A percentile compares a stretch with the other conserved stretches of the same genome.
Conservation (phyloP, 805 yeast genomes). For the Zygosaccharomyces bailii region DNA sequence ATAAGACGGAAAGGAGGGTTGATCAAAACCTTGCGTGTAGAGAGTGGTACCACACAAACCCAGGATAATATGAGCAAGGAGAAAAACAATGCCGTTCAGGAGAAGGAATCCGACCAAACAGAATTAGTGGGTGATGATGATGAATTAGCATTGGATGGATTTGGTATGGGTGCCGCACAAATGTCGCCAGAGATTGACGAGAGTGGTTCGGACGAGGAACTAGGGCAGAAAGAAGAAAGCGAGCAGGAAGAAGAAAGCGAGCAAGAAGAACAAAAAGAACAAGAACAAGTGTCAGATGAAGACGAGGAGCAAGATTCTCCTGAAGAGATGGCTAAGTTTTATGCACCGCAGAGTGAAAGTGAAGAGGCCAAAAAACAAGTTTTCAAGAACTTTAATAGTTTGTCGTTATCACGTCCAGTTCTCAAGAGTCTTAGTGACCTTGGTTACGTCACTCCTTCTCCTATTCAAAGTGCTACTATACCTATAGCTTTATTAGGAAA, state of each 20-base stretch:
- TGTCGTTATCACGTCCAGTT: slow-evolving; percentile 86
- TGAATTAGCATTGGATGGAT: slow-evolving; percentile 39
- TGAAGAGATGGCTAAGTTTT: slow-evolving; percentile 79
- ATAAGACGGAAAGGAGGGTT: slow-evolving; percentile 84
- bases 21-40: slow-evolving; percentile 49
- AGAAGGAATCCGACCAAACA: slow-evolving; percentile 35
- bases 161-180: slow-evolving; percentile 36
- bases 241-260: no score
- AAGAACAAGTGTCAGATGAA: slow-evolving; percentile 25
- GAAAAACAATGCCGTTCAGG: slow-evolving; percentile 44
- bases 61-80: slow-evolving; percentile 40
- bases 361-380: slow-evolving; percentile 49
- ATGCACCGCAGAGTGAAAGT: slow-evolving; percentile 55
- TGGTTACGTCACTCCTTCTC: slow-evolving; percentile 86
- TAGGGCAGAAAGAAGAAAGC: slow-evolving; percentile 29
- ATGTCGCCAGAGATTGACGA: slow-evolving; percentile 22
- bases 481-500: slow-evolving; percentile 92
- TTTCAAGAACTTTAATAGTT: slow-evolving; percentile 66
- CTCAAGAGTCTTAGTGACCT: slow-evolving; percentile 75
- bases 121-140: no score
- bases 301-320: slow-evolving; percentile 44
- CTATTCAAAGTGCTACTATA: slow-evolving; percentile 89
- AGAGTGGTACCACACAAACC: slow-evolving; percentile 30
- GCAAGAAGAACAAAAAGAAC: slow-evolving; percentile 36
- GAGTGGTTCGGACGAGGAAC: slow-evolving; percentile 22